Evolutionary conservation across 192 early-diverging fungal genomes (phyloP).

Genomic region (Gamsiella multidivaricata): DNA sequence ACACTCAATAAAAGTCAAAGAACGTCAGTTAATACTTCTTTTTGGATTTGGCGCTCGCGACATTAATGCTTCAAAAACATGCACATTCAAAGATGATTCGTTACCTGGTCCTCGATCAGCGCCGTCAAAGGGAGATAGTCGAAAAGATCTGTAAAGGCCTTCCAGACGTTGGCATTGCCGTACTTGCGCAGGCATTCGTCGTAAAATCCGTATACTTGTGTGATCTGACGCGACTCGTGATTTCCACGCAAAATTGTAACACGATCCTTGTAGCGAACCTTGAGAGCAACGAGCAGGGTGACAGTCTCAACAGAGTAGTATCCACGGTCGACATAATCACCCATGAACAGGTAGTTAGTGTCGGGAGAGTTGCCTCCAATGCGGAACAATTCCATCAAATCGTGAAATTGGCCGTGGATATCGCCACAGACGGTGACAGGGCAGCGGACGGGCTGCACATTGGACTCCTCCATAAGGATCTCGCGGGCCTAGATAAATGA

Average conservation of each 20-base stretch:
- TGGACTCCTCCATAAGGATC: conserved; percentile 94
- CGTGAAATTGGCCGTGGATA: conserved; percentile 99
- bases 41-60: too few relatives aligned
- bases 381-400: conserved; percentile 95
- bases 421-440: conserved; percentile 99
- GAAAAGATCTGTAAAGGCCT: conserved; percentile 97
- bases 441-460: conserved; percentile 96
- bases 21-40: neutral
- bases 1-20: neutral
- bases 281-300: conserved; percentile 93
- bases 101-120: conserved; percentile 91
- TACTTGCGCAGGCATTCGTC: conserved; percentile 99
- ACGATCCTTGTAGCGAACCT: conserved; percentile 90
- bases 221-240: conserved; percentile 99
- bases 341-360: conserved; percentile 99
- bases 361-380: conserved; percentile 97
- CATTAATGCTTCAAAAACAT: neutral
- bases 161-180: conserved; percentile 98
- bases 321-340: conserved; percentile 99
- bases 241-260: conserved; percentile 98
- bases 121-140: conserved; percentile 97
- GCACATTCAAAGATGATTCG: neutral
- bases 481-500: conserved; percentile 80
- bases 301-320: conserved; percentile 99
- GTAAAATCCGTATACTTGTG: conserved; percentile 99